phyloP scores from a whole-genome alignment of 352 stramenopile species.

The Phytophthora megakarya region DNA sequence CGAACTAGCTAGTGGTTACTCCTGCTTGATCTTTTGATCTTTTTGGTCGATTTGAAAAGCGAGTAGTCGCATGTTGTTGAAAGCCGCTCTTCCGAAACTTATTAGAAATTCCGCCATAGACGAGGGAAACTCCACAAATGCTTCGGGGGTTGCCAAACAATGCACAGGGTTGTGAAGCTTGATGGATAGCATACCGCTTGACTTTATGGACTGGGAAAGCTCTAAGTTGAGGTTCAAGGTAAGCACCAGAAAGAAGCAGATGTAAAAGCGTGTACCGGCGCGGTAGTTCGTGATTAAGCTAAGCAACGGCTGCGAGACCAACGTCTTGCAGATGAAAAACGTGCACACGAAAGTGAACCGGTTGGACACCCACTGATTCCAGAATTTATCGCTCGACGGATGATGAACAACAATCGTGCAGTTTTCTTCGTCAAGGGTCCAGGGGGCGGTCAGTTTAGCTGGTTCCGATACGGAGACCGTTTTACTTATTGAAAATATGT shows the following conservation, averaged over 20 bases:
- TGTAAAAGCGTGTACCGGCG: not conserved
- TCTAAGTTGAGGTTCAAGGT: not conserved
- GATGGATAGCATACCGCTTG: not conserved
- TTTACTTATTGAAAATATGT: too few relatives aligned
- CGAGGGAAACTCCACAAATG: not conserved
- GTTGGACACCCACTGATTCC: too few relatives aligned
- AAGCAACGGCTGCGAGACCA: not conserved
- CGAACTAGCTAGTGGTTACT: too few relatives aligned
- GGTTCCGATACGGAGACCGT: too few relatives aligned
- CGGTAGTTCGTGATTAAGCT: not conserved
- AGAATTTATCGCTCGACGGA: not conserved
- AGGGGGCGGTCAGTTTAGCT: too few relatives aligned
- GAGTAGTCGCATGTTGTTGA: too few relatives aligned
- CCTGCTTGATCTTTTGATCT: too few relatives aligned
- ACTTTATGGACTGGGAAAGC: not conserved
- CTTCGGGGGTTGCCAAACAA: conserved; percentile 2
- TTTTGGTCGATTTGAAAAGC: too few relatives aligned
- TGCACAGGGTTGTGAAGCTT: not conserved
- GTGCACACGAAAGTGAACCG: not conserved
- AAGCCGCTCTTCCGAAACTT: too few relatives aligned
- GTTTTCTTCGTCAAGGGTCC: too few relatives aligned
- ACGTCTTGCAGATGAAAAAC: too few relatives aligned
- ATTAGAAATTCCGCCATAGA: too few relatives aligned
- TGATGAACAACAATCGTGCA: not conserved
- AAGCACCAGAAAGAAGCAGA: not conserved